Conservation (phyloP, 139 green algal genomes). For the Closterium sp. region DNA sequence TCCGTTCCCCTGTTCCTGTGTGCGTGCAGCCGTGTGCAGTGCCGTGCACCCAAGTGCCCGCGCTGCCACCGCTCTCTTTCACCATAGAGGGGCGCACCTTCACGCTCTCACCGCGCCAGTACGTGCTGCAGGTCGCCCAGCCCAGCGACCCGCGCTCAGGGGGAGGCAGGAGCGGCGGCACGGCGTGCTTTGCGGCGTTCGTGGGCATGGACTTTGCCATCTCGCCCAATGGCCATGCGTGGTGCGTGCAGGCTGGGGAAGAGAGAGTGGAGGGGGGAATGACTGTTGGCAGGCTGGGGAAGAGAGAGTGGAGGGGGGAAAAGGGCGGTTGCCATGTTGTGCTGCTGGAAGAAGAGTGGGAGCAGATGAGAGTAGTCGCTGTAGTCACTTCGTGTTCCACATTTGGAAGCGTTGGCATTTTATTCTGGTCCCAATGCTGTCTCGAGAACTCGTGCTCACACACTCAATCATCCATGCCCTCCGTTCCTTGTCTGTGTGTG, state of each 20-base stretch:
- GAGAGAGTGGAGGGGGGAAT: conserved; percentile 53
- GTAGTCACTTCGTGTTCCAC: not conserved
- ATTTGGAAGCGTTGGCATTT: not conserved
- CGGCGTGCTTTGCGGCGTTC: not conserved
- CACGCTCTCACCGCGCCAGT: not conserved
- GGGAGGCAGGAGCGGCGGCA: not conserved
- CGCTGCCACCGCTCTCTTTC: not conserved
- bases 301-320: conserved; percentile 53
- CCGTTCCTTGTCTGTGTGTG: not conserved
- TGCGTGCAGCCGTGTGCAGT: not conserved
- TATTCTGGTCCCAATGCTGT: not conserved
- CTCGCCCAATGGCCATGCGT: not conserved
- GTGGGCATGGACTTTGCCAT: not conserved
- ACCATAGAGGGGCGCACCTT: not conserved
- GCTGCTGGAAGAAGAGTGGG: not conserved
- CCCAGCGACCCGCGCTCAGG: not conserved
- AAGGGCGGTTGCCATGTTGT: not conserved
- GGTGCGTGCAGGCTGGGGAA: not conserved
- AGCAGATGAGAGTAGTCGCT: not conserved
- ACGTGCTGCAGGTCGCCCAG: not conserved
- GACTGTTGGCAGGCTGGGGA: too few relatives aligned
- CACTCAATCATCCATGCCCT: not conserved
- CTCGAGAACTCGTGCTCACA: not conserved
- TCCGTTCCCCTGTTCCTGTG: too few relatives aligned
- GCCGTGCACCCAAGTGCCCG: not conserved